Base-by-base conservation (phyloP, 2,329 filamentous ascomycete genomes). In the Passalora sequoiae region DNA sequence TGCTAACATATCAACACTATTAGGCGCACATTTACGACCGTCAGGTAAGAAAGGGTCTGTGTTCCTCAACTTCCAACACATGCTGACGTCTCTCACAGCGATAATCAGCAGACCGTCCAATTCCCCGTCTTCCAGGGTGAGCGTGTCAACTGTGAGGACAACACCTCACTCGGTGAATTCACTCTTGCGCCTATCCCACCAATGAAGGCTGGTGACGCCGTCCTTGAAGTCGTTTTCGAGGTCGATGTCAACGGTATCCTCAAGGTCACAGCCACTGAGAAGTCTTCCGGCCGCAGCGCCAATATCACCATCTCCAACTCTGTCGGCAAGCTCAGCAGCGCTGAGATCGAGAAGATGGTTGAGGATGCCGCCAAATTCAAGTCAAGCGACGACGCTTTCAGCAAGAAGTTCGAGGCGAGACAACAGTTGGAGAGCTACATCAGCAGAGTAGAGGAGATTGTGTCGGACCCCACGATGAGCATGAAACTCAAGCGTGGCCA, bases 231-330 rank as follows among this genome's bases (percentile, higher is more conserved):
- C 60, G 89, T 97, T 69, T 97, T 98, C 74, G 92, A 98, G 77
- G 92, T 98, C 66, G 92, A 98, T 61, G 92, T 96, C 80, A 98
- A 98, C 78, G 92, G 92, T 84, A 62, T 62, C 51, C 84, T 98
- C 58, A 98, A 98, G 83, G 92, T 97, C 64, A 97, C 91, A 21
- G 33, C 33, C 58, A 96, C 91, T 36, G 92, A 98, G 81, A 98
- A 98, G 83, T 91, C 88, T 60, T 95, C 92, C 24, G 92, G 92
- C 64, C 89, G 92, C 69, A 92, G 80, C 66, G 92, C 92, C 73
- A 98, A 98, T 83, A 98, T 98, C 71, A 98, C 92, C 69, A 98
- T 98, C 74, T 88, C 87, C 73, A 98, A 98, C 83, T 95, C 92
- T 48, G 91, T 98, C 63, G 92, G 92, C 70, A 98, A 98, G 80